phyloP scores from a whole-genome alignment of 768 basidiomycete species.

The Leccinum boreale region DNA sequence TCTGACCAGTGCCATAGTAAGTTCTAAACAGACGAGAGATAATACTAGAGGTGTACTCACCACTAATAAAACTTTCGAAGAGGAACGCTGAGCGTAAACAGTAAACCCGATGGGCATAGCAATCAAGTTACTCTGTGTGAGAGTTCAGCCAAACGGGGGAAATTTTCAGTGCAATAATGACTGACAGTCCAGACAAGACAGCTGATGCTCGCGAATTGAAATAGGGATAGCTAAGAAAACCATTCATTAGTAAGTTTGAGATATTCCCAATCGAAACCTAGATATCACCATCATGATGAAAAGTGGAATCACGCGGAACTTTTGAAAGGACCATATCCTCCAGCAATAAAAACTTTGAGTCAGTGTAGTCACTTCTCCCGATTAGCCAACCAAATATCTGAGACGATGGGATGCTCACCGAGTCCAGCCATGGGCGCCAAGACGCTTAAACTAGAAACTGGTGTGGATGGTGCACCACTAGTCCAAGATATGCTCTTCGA shows the following conservation, averaged over 20 bases:
- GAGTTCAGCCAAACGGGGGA: no score
- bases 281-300: conserved; percentile 18
- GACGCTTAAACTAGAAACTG: no score
- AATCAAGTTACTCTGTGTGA: no score
- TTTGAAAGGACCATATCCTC: conserved; percentile 14
- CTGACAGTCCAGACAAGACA: neutral
- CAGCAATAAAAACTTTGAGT: conserved; percentile 23
- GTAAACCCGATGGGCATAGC: no score
- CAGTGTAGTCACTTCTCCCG: neutral
- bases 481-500: no score
- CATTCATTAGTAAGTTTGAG: neutral
- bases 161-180: no score
- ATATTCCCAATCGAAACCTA: neutral
- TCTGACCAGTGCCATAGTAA: conserved; percentile 3
- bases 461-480: no score
- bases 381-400: neutral
- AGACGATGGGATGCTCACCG: neutral
- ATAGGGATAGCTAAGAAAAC: conserved; percentile 16
- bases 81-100: no score
- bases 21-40: neutral
- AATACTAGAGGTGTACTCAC: conserved; percentile 1
- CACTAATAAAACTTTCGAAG: no score
- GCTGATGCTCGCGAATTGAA: conserved; percentile 14
- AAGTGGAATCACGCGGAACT: neutral
- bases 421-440: neutral